These are phyloP conservation scores for Trichocladium antarcticum DNA, from an alignment of 495 filamentous ascomycete species.

Conservation along the genomic window DNA sequence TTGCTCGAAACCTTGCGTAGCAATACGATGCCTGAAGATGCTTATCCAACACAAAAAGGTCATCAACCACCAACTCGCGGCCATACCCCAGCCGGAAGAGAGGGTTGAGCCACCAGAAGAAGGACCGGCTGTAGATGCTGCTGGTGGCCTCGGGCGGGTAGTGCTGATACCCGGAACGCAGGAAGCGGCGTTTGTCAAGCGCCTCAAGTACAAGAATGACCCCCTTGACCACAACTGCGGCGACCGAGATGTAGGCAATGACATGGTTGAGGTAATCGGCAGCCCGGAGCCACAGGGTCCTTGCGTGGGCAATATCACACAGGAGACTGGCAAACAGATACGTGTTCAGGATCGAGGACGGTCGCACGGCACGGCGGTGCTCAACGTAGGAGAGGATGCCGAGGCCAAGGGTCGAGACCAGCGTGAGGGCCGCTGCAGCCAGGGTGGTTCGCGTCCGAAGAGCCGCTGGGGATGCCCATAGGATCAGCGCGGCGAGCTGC, in stretches of 20 bases:
- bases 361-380: conserved; percentile 42
- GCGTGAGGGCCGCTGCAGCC: too few species aligned
- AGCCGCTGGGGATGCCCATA: too few species aligned
- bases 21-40: too few species aligned
- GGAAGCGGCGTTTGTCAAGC: conserved; percentile 40
- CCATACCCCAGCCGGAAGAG: conserved; percentile 17
- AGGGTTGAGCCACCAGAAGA: conserved; percentile 19
- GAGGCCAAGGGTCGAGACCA: too few species aligned
- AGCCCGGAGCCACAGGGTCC: conserved; percentile 52
- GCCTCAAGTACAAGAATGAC: conserved; percentile 46
- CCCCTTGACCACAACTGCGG: conserved; percentile 37
- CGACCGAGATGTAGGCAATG: conserved; percentile 37
- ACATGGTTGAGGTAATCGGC: conserved; percentile 20
- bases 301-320: conserved; percentile 43
- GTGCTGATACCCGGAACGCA: conserved; percentile 21
- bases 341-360: conserved; percentile 48
- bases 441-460: too few species aligned
- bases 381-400: conserved; percentile 50
- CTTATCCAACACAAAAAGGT: conserved; percentile 19
- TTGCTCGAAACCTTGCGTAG: conserved; percentile 23
- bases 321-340: conserved; percentile 52
- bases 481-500: too few species aligned
- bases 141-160: conserved; percentile 48
- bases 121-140: conserved; percentile 27
- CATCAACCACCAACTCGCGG: conserved; percentile 12